These are phyloP conservation scores for Carpinus viminea DNA, from an alignment of 306 rosid genomes.

Conservation along the genomic window DNA sequence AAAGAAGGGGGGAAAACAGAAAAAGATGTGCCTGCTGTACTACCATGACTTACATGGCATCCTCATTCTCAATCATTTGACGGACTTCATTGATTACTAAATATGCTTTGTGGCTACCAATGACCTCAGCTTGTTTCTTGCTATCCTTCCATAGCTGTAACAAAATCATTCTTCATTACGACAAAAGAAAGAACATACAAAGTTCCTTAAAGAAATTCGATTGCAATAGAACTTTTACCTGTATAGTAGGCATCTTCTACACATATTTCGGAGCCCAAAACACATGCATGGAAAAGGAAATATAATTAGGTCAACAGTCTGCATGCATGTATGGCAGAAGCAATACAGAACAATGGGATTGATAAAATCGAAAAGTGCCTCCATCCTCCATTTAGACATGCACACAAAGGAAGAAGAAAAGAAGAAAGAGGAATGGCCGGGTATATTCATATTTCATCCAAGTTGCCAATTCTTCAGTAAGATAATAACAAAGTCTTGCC, in stretches of 20 bases:
- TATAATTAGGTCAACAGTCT: constrained; percentile 9
- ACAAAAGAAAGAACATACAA: constrained; percentile 1
- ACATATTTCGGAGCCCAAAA: constrained; percentile 35
- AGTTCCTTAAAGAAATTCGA: constrained; percentile 15
- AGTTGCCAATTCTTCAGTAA: neutral
- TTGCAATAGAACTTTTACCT: constrained; percentile 48
- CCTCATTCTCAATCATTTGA: constrained; percentile 66
- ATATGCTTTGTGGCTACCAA: constrained; percentile 77
- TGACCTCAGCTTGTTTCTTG: constrained; percentile 71
- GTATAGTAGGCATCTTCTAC: constrained; percentile 97
- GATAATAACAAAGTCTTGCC: neutral
- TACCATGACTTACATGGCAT: constrained; percentile 28
- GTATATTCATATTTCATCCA: neutral
- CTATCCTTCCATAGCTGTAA: constrained; percentile 84
- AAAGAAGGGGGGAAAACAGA: neutral
- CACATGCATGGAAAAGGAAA: constrained; percentile 30
- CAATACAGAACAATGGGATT: constrained; percentile 20
- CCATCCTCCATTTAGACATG: neutral
- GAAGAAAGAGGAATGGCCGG: neutral
- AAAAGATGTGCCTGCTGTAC: constrained; percentile 1
- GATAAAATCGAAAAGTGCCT: constrained; percentile 9
- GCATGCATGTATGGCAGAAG: constrained; percentile 26
- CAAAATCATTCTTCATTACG: constrained; percentile 10
- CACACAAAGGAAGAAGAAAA: neutral
- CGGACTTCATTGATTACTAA: constrained; percentile 65